A percentile compares a stretch with the other conserved stretches of the same genome.
Conservation (phyloP, 371 early-diverging fungal species). For the Actinomortierella ambigua region DNA sequence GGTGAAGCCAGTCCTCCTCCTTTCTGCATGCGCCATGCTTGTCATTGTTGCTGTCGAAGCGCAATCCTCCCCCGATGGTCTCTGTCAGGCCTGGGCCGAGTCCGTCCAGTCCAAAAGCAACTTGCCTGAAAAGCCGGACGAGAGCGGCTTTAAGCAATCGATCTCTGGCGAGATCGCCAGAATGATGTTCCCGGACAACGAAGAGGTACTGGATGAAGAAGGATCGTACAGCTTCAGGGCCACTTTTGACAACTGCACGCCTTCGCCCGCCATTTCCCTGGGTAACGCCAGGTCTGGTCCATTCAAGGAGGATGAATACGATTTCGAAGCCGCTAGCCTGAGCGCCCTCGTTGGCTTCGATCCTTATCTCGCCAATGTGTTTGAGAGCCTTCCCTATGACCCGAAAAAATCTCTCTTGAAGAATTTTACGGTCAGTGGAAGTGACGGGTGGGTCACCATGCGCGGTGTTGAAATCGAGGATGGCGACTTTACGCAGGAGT, state of each 20-base stretch:
- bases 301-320: not conserved
- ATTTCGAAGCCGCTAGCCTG: constrained; percentile 16
- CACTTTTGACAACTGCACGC: constrained; percentile 10
- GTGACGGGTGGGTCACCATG: constrained; percentile 4
- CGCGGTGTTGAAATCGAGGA: constrained; percentile 12
- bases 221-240: constrained; percentile 13
- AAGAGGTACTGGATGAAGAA: not conserved
- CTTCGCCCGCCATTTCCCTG: constrained; percentile 12
- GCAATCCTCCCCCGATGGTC: constrained; percentile 12
- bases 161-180: constrained; percentile 13
- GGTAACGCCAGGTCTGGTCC: constrained; percentile 20
- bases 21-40: constrained; percentile 9
- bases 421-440: constrained; percentile 10
- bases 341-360: constrained; percentile 18
- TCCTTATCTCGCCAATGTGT: constrained; percentile 9
- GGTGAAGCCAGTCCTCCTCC: constrained; percentile 1
- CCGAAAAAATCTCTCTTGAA: too few relatives aligned
- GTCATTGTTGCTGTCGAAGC: constrained; percentile 3
- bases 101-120: too few relatives aligned
- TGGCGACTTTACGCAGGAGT: constrained; percentile 19
- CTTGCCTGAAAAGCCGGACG: too few relatives aligned
- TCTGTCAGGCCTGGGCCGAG: constrained; percentile 9
- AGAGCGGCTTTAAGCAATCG: constrained; percentile 11
- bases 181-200: constrained; percentile 22
- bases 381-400: constrained; percentile 12